Conservation (phyloP, 176 grass and related monocot species). For the Saccharum officinarum region DNA sequence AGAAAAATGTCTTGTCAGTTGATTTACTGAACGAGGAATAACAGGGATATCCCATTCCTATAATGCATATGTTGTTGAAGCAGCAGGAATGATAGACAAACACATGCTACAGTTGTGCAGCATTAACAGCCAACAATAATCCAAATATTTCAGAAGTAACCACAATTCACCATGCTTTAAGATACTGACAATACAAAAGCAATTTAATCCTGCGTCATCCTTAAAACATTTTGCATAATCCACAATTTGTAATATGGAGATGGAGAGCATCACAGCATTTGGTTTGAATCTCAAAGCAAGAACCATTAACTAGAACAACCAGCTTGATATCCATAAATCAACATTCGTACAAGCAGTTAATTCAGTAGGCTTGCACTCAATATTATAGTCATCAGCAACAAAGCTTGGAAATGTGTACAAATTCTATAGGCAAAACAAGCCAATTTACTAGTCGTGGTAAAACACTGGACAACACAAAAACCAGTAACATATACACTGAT, state of each 20-base stretch:
- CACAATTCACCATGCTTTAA: background rate
- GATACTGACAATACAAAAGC: background rate
- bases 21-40: background rate
- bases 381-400: background rate
- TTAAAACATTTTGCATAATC: background rate
- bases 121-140: background rate
- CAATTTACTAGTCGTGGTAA: background rate
- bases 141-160: background rate
- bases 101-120: background rate
- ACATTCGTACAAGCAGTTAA: background rate
- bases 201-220: background rate
- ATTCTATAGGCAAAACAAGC: background rate
- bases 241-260: background rate
- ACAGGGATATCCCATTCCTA: background rate
- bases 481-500: background rate
- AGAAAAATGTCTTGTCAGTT: background rate
- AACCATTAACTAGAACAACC: background rate
- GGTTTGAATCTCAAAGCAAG: slow-evolving; percentile 2
- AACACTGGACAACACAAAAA: background rate
- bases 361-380: background rate
- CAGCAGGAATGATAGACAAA: background rate
- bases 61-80: background rate
- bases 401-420: slow-evolving; percentile 15
- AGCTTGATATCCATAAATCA: background rate
- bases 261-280: background rate